Percentiles rank a stretch among this genome's conserved stretches.
phyloP scores from a whole-genome alignment of 2,329 filamentous ascomycete genomes.

The Penicillium sclerotigenum region DNA sequence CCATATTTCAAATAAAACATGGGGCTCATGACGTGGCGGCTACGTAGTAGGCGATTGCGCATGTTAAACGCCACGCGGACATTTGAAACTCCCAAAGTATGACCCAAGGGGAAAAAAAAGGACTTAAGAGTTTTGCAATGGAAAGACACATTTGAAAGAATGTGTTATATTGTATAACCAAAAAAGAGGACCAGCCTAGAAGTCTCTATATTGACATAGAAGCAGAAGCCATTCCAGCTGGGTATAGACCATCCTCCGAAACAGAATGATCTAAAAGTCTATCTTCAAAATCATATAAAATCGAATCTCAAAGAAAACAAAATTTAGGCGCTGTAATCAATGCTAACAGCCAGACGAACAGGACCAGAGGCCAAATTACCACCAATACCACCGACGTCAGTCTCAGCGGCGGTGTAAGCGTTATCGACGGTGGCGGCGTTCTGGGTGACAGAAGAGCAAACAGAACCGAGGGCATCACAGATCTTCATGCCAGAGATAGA shows the following conservation, averaged over 20 bases:
- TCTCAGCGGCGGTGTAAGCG: conserved; percentile 32
- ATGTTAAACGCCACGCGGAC: conserved; percentile 3
- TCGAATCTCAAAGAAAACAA: conserved; percentile 9
- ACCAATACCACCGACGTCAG: conserved; percentile 34
- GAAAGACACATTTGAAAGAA: conserved; percentile 1
- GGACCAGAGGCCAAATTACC: conserved; percentile 30
- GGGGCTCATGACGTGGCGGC: not conserved
- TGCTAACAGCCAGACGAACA: conserved; percentile 27
- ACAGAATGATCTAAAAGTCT: conserved; percentile 2
- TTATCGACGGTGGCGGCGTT: conserved; percentile 27
- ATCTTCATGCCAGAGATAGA: conserved; percentile 39
- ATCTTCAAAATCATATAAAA: conserved; percentile 10
- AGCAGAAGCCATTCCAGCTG: conserved; percentile 16
- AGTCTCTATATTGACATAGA: conserved; percentile 13
- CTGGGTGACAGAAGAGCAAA: conserved; percentile 33
- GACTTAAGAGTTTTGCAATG: not conserved
- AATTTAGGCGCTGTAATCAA: conserved; percentile 30
- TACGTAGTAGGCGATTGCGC: not conserved
- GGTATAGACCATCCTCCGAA: conserved; percentile 13
- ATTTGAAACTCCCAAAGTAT: not conserved
- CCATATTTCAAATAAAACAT: too few relatives aligned
- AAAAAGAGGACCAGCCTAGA: conserved; percentile 11
- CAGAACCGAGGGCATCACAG: conserved; percentile 24
- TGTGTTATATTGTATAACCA: conserved; percentile 7
- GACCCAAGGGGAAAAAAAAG: not conserved